phyloP scores from a whole-genome alignment of 2,329 filamentous ascomycete species.

The Fusarium nodosum region DNA sequence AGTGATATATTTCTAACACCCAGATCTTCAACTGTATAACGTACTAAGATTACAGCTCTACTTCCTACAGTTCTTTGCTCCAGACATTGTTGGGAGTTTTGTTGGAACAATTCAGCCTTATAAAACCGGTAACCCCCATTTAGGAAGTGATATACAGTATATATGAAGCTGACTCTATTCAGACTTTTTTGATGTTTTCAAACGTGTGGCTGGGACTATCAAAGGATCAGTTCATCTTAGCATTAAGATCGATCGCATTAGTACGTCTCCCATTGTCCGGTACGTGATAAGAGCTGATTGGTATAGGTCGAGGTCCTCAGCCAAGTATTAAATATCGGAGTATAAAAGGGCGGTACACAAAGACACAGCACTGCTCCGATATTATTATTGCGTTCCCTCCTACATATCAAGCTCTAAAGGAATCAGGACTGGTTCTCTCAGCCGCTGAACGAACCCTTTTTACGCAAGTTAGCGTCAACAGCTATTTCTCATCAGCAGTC shows the following conservation, averaged over 20 bases:
- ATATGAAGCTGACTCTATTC: too few relatives aligned
- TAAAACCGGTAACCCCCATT: background rate
- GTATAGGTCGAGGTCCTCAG: background rate
- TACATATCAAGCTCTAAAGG: background rate
- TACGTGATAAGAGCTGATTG: background rate
- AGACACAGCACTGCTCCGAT: slow-evolving; percentile 2
- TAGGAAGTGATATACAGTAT: background rate
- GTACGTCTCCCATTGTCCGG: background rate
- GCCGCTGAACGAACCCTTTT: background rate
- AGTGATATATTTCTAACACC: background rate
- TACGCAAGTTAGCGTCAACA: background rate
- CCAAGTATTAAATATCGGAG: background rate
- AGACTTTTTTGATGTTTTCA: slow-evolving; percentile 6
- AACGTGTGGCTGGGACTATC: background rate
- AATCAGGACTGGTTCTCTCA: background rate
- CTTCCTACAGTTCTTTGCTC: slow-evolving; percentile 5
- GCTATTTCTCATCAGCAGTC: slow-evolving; percentile 9
- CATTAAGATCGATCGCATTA: background rate
- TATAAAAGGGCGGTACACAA: background rate
- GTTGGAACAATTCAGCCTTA: background rate
- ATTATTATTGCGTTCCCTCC: slow-evolving; percentile 2
- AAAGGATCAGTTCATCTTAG: background rate
- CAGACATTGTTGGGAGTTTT: background rate
- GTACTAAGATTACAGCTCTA: background rate
- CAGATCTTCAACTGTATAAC: too few relatives aligned